Base-by-base conservation (phyloP, 1,284 basidiomycete genomes). In the Singerocomus rubriflavus region DNA sequence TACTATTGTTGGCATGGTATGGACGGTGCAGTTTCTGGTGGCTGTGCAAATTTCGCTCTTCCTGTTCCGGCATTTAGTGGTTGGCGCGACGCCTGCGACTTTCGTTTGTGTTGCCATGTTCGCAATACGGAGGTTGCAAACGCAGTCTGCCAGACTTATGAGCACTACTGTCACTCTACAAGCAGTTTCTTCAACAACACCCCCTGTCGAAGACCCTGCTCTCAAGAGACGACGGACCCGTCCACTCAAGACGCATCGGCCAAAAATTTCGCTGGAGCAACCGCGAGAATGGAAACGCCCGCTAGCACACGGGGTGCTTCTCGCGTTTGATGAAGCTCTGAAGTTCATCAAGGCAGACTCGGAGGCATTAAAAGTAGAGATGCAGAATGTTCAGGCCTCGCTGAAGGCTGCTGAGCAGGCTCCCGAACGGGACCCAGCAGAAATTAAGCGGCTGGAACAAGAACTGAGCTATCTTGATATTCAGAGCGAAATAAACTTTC, bases 251-350 rank as follows among this genome's bases (percentile, higher is more conserved):
- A 40, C 67, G 26, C 67, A 65, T 56, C 66, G 84, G 13, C 77
- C 84, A 4, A 57, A 64, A 26, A 82, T 85, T 50, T 77, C 76
- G 21, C 62, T 75, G 11, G 69, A 71, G 37, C 66, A 68, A 2
- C 83, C 82, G 6, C 72, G 79, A 27, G 68, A 80, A 65, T 91
- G 85, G 84, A 82, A 79, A 51, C 64, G 78, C n/a, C 83, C 90
- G 0, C 66, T 95, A 9, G 75, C 75, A 17, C 68, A 71, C 16
- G 91, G 91, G 7, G 73, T 82, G 7, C 70, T 93, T 27, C 87
- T 90, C 2, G 91, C 85, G 8, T 95, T 92, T 59, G 93, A 96
- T 70, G 78, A 87, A 55, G 91, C 92, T 3, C 69, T 95, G 40
- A 73, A 79, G 53, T 74, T 84, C 56, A 80, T 96, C 55, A 71